Evolutionary conservation across 2,329 filamentous ascomycete species (phyloP), one percentile per base, ranked within the genome.

Genomic region (Cryphonectria nitschkei): DNA sequence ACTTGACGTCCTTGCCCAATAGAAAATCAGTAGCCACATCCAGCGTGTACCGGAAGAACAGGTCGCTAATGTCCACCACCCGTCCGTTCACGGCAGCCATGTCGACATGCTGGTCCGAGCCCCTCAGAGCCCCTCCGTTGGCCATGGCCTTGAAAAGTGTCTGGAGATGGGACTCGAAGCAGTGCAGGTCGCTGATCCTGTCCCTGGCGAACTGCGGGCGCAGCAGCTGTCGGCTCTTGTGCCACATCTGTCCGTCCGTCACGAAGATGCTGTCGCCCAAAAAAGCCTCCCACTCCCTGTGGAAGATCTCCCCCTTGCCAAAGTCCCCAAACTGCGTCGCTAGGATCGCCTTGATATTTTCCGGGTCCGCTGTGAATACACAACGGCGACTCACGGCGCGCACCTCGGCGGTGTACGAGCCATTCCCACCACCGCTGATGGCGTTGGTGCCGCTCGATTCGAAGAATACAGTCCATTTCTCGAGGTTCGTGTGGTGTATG

Each of bases 271-370:
- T 88, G 76, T 93, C 87, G 34, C 92, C 92, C 29, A 97, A 83
- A 74, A 93, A 97, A 19, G 90, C 88, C 70, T 88, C 85, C 91
- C 92, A 97, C 67, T 94, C 91, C 11, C 80, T 75, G 76, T 95
- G 91, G 81, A 97, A 97, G 32, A 84, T 81, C 73, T 89, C 81
- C 8, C 94, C 94, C 79, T 97, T 94, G 76, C 94, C 95, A 78
- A 90, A 98, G 77, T 97, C 93, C 56, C 82, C 82, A 77, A 98
- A 98, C 77, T 97, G 93, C 1, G 91, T 92, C 0, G 94, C 93
- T n/a, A 98, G 84, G 32, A 98, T 86, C 7, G 95, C 93, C 80
- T 97, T 97, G 83, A 97, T 92, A 78, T 97, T 97, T 77, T 97
- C 93, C 0, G 92, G 92, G 75, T 97, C 94, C 6, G 88, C 88